Base-by-base conservation (phyloP, 148 eudicot genomes). In the Rheum nobile region DNA sequence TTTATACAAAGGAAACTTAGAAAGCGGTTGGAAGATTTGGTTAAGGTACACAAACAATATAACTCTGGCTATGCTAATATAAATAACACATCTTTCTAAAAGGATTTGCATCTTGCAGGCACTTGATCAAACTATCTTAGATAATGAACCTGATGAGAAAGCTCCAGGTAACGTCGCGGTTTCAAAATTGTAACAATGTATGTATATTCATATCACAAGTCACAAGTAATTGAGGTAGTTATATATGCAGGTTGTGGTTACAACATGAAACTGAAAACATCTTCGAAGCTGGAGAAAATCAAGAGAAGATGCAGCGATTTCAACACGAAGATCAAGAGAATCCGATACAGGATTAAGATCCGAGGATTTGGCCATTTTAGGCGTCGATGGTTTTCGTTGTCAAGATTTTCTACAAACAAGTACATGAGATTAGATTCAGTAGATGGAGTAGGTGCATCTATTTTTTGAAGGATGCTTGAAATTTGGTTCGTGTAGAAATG, bases 181-280 rank as follows among this genome's bases (percentile, higher is more conserved):
- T 67, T 17, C 17, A 13, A 19, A 2, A 12, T 26, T 26, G 19
- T 28, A 28, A 22, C 57, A 32, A 29, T 63, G 14, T 6, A 63
- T n/a, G 13, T 7, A 67, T 12, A 31, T 16, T 10, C 2, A 3
- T 31, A 16, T 32, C n/a, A 28, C 16, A 17, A 35, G n/a, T n/a
- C 4, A 8, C 14, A 37, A 19, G 24, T 38, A 37, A 69, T 6
- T 2, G 13, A 34, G 21, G 7, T 32, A 31, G 28, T 67, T 29
- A 61, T n/a, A 38, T 69, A 41, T 38, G 46, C 73, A 71, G 73
- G 73, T 70, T 70, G 72, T 43, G 73, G 73, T 22, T 71, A 43
- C 29, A 41, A 10, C 31, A 71, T 71, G 5, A 71, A 41, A 17
- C 8, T 71, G 73, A 39, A 41, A 24, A 71, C 32, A 10, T 38